Evolutionary conservation across 2,329 filamentous ascomycete species (phyloP).

Genomic region (Fusarium oxysporum): DNA sequence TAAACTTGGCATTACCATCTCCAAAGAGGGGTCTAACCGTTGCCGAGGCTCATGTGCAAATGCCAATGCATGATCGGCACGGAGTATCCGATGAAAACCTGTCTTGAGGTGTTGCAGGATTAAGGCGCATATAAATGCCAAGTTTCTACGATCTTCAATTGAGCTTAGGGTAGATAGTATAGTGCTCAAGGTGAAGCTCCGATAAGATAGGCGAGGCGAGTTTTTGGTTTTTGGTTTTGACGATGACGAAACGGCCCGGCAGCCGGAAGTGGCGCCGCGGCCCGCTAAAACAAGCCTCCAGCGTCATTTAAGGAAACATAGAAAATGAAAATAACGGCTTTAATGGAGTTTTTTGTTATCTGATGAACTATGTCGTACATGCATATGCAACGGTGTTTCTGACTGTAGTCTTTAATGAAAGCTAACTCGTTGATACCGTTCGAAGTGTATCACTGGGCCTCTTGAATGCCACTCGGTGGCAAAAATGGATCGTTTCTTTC

Average conservation of each 20-base stretch:
- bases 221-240: not conserved
- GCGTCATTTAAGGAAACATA: not conserved
- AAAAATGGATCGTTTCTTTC: not conserved
- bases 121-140: not conserved
- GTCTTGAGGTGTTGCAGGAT: not conserved
- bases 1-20: not conserved
- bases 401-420: not conserved
- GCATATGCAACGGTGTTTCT: not conserved
- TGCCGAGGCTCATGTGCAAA: slow-evolving; percentile 32
- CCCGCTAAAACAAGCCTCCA: not conserved
- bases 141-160: not conserved
- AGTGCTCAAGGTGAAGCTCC: not conserved
- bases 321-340: not conserved
- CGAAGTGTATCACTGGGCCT: not conserved
- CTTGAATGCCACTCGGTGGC: not conserved
- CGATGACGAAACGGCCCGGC: not conserved
- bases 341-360: rapidly evolving
- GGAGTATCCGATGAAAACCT: not conserved
- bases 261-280: not conserved
- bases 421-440: rapidly evolving
- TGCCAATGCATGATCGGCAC: slow-evolving; percentile 9
- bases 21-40: not conserved
- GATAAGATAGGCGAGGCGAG: not conserved
- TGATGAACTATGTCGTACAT: not conserved
- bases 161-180: not conserved